These are phyloP conservation scores for Geosmithia putterillii DNA, from an alignment of 2,329 filamentous ascomycete genomes.

Conservation along the genomic window DNA sequence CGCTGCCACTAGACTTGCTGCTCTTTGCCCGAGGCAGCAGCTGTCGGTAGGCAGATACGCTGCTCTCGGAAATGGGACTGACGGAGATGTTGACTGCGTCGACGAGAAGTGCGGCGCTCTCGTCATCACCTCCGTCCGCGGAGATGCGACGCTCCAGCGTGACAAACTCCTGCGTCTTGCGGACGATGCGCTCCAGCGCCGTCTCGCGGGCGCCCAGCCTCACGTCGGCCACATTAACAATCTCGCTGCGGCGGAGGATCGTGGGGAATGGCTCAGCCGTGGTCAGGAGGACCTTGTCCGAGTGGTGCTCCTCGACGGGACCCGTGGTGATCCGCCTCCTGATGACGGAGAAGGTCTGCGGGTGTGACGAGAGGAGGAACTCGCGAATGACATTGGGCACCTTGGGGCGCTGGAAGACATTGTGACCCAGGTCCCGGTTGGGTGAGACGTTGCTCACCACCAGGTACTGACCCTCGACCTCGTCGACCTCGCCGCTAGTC, in stretches of 20 bases:
- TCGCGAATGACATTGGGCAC: constrained; percentile 77
- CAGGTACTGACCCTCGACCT: constrained; percentile 83
- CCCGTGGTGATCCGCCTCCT: constrained; percentile 58
- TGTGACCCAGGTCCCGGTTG: constrained; percentile 70
- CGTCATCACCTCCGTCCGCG: constrained; percentile 45
- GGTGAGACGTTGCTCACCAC: constrained; percentile 71
- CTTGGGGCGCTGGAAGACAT: constrained; percentile 78
- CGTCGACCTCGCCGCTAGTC: constrained; percentile 52
- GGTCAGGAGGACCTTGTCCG: constrained; percentile 75
- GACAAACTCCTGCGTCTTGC: constrained; percentile 80
- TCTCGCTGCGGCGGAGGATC: constrained; percentile 77
- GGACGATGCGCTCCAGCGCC: constrained; percentile 79
- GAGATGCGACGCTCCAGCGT: constrained; percentile 61
- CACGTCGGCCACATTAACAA: constrained; percentile 55
- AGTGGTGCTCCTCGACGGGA: constrained; percentile 58
- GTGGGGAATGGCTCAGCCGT: constrained; percentile 84
- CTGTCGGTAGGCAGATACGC: constrained; percentile 64
- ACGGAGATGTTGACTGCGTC: constrained; percentile 70
- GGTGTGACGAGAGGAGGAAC: constrained; percentile 67
- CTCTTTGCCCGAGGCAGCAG: constrained; percentile 47
- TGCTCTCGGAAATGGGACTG: constrained; percentile 60
- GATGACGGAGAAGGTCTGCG: constrained; percentile 68
- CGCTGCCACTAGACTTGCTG: constrained; percentile 14
- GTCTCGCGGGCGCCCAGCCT: constrained; percentile 67
- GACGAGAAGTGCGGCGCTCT: constrained; percentile 54